Percentiles rank a stretch among this genome's conserved stretches.
These are phyloP conservation scores for Phytophthora hybrid DNA, from an alignment of 352 stramenopile genomes.

Conservation along the genomic window DNA sequence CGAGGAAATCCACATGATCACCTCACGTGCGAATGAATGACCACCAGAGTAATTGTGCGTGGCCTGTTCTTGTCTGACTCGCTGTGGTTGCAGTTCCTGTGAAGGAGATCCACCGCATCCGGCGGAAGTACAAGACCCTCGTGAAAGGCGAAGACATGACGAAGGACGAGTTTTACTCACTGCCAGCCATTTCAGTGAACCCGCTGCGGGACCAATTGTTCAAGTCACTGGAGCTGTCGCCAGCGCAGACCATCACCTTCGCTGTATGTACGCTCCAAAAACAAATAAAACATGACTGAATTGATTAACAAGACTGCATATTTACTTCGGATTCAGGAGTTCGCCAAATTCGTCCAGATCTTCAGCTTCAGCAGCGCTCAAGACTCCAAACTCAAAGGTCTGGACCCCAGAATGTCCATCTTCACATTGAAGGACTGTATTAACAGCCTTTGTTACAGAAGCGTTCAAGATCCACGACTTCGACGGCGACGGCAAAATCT, in stretches of 20 bases:
- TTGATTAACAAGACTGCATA: not conserved
- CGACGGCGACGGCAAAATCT: constrained; percentile 77
- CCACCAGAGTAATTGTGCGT: not conserved
- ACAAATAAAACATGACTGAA: not conserved
- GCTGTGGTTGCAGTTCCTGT: constrained; percentile 44
- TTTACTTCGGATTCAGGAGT: constrained; percentile 49
- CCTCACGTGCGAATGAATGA: constrained; percentile 43
- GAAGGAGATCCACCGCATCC: constrained; percentile 66
- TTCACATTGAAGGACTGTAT: not conserved
- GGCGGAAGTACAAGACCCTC: constrained; percentile 47
- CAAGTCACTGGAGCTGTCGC: constrained; percentile 51
- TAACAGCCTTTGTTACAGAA: constrained; percentile 29
- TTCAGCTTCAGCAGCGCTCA: constrained; percentile 72
- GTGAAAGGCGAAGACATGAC: constrained; percentile 58
- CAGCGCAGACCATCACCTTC: constrained; percentile 46
- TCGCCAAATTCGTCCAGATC: constrained; percentile 55
- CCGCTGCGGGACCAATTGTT: constrained; percentile 59
- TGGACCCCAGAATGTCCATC: not conserved
- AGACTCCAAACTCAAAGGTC: constrained; percentile 62
- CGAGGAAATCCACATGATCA: constrained; percentile 72
- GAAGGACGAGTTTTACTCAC: constrained; percentile 61
- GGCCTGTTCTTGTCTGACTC: constrained; percentile 1
- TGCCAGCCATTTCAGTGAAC: constrained; percentile 52
- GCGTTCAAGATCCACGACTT: constrained; percentile 81
- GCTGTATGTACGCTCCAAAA: constrained; percentile 23